These are phyloP conservation scores for Haplosporangium sp. DNA, from an alignment of 371 early-diverging fungal genomes.

Conservation along the genomic window DNA sequence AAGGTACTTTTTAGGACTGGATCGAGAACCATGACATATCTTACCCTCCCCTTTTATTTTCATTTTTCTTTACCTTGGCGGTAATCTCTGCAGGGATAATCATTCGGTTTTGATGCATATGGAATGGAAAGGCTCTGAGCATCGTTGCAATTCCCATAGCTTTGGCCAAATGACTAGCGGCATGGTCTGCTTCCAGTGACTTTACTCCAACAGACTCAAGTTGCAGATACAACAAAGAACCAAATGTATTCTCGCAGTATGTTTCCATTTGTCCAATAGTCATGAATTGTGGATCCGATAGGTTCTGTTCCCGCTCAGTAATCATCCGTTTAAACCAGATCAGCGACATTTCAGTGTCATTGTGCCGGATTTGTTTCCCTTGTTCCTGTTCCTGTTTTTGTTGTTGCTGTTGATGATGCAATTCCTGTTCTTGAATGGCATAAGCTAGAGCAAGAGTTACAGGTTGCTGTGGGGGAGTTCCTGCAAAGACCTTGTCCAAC, in stretches of 20 bases:
- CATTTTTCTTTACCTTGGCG: constrained; percentile 71
- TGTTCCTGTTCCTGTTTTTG: background rate
- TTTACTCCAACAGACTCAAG: constrained; percentile 87
- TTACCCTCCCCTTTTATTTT: background rate
- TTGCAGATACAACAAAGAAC: constrained; percentile 87
- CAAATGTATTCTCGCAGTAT: constrained; percentile 90
- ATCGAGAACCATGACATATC: background rate
- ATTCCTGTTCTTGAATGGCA: constrained; percentile 71
- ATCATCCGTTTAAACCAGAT: constrained; percentile 57
- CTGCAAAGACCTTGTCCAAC: constrained; percentile 77
- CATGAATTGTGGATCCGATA: constrained; percentile 76
- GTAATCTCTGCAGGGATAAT: constrained; percentile 80
- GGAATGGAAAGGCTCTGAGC: constrained; percentile 77
- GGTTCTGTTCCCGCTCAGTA: constrained; percentile 68
- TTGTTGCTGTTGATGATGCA: constrained; percentile 12
- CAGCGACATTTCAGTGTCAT: constrained; percentile 34
- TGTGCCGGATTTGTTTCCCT: no score
- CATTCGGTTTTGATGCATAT: constrained; percentile 72
- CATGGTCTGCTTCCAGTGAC: constrained; percentile 89
- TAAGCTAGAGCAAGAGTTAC: constrained; percentile 68
- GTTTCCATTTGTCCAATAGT: constrained; percentile 84
- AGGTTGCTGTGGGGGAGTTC: constrained; percentile 81
- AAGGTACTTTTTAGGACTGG: background rate
- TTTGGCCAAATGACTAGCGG: constrained; percentile 91
- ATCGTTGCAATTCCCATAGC: constrained; percentile 85